Base-by-base conservation (phyloP, 1,284 basidiomycete genomes). In the Neotropicomus parvogracilis region DNA sequence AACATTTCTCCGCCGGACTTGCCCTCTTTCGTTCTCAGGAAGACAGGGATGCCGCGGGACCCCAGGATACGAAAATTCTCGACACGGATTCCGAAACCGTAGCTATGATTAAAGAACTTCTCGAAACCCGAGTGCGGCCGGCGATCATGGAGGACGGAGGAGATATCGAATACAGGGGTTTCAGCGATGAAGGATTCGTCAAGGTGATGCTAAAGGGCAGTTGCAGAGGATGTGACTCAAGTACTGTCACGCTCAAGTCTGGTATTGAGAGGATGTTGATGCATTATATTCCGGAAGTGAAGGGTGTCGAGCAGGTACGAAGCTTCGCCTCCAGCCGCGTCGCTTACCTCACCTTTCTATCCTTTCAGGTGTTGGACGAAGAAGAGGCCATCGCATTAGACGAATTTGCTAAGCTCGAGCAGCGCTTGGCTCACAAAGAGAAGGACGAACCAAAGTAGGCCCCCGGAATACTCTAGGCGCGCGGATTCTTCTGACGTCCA, bases 201-300 rank as follows among this genome's bases (percentile, higher is more conserved):
- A 90, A 81, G 62, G 79, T 99, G 33, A 97, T 89, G 70, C 74
- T 99, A 54, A 99, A 98, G 74, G 95, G 95, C 19, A 95, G 91
- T 63, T 99, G 95, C 71, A 75, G 95, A 61, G 95, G 97, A 7
- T 99, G 95, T 70, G 84, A 85, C 55, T 92, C 88, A 31, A 92
- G 88, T 61, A 86, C 91, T 11, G 95, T 99, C 24, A 99, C 95
- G 14, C 75, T 99, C 53, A 99, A 98, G 77, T 85, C 80, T 56
- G 94, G 95, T 4, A 95, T 97, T 47, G 97, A 99, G 74, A 78
- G 95, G 53, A 99, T 99, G 97, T 74, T 99, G 61, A 95, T 92
- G 91, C 95, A 99, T 70, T 99, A 98, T 63, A 91, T 99, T 47
- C 95, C 95, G 6, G 95, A 99, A 70, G 95, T 99, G 28, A 88